A percentile compares a stretch with the other conserved stretches of the same genome.
phyloP scores from a whole-genome alignment of 2,329 filamentous ascomycete genomes.

The Pseudogymnoascus sp. region DNA sequence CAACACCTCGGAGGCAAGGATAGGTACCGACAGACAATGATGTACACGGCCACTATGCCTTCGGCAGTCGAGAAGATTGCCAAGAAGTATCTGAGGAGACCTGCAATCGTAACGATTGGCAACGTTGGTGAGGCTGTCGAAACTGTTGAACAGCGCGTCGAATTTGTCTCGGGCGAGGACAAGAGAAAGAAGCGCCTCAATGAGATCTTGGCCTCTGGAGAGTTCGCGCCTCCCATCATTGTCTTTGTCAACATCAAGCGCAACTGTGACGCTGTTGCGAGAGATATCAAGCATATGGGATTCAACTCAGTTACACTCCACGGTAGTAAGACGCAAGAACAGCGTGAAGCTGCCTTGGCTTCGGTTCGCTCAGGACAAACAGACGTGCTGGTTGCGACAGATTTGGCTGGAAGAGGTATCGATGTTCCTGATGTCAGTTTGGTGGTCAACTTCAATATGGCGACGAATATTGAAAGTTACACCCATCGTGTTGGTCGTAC shows the following conservation, averaged over 20 bases:
- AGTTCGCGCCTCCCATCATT: slow-evolving; percentile 86
- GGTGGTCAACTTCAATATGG: slow-evolving; percentile 99
- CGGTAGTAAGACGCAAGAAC: slow-evolving; percentile 94
- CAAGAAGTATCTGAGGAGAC: slow-evolving; percentile 89
- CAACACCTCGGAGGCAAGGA: slow-evolving; percentile 66
- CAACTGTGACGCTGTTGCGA: slow-evolving; percentile 91
- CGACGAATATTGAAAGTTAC: slow-evolving; percentile 83
- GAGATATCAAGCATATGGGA: slow-evolving; percentile 90
- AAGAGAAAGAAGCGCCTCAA: slow-evolving; percentile 93
- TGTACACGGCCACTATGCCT: slow-evolving; percentile 99
- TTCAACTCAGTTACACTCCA: slow-evolving; percentile 86
- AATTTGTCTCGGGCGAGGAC: slow-evolving; percentile 85
- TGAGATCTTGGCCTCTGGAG: slow-evolving; percentile 73
- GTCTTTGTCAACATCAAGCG: slow-evolving; percentile 99
- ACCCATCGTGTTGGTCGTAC: slow-evolving; percentile 96
- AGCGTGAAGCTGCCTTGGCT: slow-evolving; percentile 85
- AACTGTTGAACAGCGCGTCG: slow-evolving; percentile 93
- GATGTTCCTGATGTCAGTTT: slow-evolving; percentile 90
- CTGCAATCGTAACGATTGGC: slow-evolving; percentile 89
- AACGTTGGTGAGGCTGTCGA: slow-evolving; percentile 94
- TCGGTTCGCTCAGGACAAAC: slow-evolving; percentile 74
- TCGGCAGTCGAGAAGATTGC: slow-evolving; percentile 86
- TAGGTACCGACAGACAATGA: slow-evolving; percentile 95
- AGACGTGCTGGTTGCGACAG: slow-evolving; percentile 89
- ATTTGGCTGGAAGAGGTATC: slow-evolving; percentile 93